A percentile compares a stretch with the other conserved stretches of the same genome.
Conservation (phyloP, 1,139 yeast genomes). For the Lodderomyces margitis region DNA sequence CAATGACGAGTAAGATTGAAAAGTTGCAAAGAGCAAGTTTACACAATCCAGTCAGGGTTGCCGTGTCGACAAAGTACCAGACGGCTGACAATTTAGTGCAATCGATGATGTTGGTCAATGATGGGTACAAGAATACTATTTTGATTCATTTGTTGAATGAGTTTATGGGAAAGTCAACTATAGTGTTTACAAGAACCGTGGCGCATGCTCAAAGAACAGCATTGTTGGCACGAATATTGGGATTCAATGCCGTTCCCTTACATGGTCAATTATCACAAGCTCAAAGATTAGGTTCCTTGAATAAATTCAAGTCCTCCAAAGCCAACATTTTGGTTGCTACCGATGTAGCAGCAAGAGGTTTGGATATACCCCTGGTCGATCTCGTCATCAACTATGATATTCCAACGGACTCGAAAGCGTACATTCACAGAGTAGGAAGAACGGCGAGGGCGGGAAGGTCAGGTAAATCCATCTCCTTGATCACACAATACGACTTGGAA, state of each 20-base stretch:
- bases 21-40: constrained; percentile 92
- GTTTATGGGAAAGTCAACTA: constrained; percentile 79
- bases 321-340: constrained; percentile 88
- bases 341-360: constrained; percentile 97
- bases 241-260: constrained; percentile 87
- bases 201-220: constrained; percentile 94
- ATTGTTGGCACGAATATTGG: constrained; percentile 72
- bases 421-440: constrained; percentile 96
- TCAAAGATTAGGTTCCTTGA: constrained; percentile 88
- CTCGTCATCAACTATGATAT: constrained; percentile 90
- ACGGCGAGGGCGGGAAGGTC: constrained; percentile 98
- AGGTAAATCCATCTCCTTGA: constrained; percentile 88
- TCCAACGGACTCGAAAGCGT: constrained; percentile 97
- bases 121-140: constrained; percentile 88
- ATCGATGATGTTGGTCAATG: constrained; percentile 86
- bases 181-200: constrained; percentile 90
- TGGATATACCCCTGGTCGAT: constrained; percentile 94
- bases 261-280: constrained; percentile 94
- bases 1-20: constrained; percentile 94
- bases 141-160: constrained; percentile 82
- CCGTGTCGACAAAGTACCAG: constrained; percentile 84
- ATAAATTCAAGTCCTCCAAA: constrained; percentile 85
- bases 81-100: constrained; percentile 93
- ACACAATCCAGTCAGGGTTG: constrained; percentile 84
- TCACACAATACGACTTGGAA: constrained; percentile 93